A percentile compares a stretch with the other conserved stretches of the same genome.
phyloP scores from a whole-genome alignment of 1,284 basidiomycete genomes.

The Melampsora allii-populina region DNA sequence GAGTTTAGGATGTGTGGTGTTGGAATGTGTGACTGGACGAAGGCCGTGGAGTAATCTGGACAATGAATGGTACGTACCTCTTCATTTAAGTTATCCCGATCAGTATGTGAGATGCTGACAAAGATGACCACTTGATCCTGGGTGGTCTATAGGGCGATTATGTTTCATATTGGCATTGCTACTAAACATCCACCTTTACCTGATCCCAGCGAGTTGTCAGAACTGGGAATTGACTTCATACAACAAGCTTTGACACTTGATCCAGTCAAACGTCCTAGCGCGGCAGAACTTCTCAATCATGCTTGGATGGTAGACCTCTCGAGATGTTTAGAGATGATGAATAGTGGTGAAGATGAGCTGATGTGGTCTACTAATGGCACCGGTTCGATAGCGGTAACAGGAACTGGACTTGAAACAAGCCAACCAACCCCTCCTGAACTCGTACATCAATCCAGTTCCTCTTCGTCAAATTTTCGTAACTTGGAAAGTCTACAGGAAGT shows the following conservation, averaged over 20 bases:
- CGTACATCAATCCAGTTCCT: background rate
- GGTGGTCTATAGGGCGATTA: conserved; percentile 72
- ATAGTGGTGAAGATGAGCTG: conserved; percentile 17
- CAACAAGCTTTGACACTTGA: conserved; percentile 87
- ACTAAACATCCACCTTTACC: conserved; percentile 95
- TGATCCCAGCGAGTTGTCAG: conserved; percentile 81
- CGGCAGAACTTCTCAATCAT: conserved; percentile 79
- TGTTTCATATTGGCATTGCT: conserved; percentile 98
- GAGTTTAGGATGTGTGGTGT: conserved; percentile 92
- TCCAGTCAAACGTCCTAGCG: conserved; percentile 75
- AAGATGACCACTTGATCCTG: conserved; percentile 49
- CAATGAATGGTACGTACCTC: conserved; percentile 82
- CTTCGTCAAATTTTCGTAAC: background rate
- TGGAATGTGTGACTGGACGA: conserved; percentile 92
- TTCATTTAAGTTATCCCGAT: conserved; percentile 4
- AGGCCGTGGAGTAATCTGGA: conserved; percentile 98
- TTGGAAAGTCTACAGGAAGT: conserved; percentile 2
- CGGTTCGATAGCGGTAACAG: background rate
- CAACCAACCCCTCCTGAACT: background rate
- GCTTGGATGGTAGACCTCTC: conserved; percentile 66
- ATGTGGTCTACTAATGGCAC: background rate
- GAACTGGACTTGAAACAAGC: background rate
- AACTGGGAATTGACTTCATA: conserved; percentile 89
- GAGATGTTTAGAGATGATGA: conserved; percentile 26
- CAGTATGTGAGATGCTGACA: background rate